Evolutionary conservation across 1,284 basidiomycete species (phyloP), one percentile per base, ranked within the genome.

Genomic region (Waitea zeae): DNA sequence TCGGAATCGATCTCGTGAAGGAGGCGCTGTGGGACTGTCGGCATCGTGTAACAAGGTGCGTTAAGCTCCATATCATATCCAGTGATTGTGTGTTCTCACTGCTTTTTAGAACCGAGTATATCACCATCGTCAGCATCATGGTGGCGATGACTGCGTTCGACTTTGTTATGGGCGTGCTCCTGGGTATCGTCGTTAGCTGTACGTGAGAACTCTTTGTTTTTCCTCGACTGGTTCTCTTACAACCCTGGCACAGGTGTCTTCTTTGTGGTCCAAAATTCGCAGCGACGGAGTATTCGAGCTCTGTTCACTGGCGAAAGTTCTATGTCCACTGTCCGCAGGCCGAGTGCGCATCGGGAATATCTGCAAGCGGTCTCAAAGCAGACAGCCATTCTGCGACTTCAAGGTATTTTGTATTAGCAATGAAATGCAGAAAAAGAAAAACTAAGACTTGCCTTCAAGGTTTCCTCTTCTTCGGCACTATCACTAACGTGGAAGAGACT

Each of bases 11-110:
- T 46, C 70, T 98, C 19, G 74, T 87, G 20, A 93, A 93, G 48
- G 93, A 95, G 49, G 90, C 93, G 0, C 55, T 97, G 3, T 97
- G 90, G 89, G 93, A 98, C 56, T 95, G 92, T 3, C 64, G 87
- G 31, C 71, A 88, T 50, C 74, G 90, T 13, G 88, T 90, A 13
- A 88, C 73, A 62, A 61, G 65, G 62, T 78, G 61, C 60, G 57
- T 66, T 55, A 39, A 43, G 57, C 57, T 20, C 18, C 20, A 14
- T 7, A 18, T 12, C 12, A 9, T 6, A 11, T 12, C 15, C 14
- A 6, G 32, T 11, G n/a, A n/a, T n/a, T n/a, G n/a, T 11, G 17
- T 33, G 14, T 7, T 9, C 20, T 17, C 6, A 17, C 9, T 20
- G 32, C 17, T 15, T 17, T 35, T 3, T 33, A 77, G 70, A 49